phyloP scores from a whole-genome alignment of 2,329 filamentous ascomycete genomes.

The Claviceps fusiformis region DNA sequence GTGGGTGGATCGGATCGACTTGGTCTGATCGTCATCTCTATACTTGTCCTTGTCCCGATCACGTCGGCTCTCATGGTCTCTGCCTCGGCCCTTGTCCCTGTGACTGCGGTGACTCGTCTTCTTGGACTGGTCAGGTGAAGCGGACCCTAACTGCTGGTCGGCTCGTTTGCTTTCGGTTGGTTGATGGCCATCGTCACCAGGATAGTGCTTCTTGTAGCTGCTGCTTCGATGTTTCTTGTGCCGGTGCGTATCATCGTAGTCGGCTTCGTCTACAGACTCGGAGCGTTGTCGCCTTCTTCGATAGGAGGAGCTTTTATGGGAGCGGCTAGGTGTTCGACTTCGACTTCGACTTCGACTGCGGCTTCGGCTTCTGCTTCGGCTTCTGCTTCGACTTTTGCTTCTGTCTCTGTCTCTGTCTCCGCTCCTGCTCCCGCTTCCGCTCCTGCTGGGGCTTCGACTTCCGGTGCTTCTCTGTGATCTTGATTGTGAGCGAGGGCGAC shows the following conservation, averaged over 20 bases:
- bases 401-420: constrained; percentile 12
- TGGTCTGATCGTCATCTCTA: constrained; percentile 28
- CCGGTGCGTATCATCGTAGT: constrained; percentile 31
- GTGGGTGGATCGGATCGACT: constrained; percentile 27
- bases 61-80: constrained; percentile 27
- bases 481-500: constrained; percentile 18
- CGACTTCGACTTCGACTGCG: constrained; percentile 12
- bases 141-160: constrained; percentile 49
- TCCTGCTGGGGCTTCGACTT: constrained; percentile 14
- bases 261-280: constrained; percentile 33
- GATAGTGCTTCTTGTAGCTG: constrained; percentile 18
- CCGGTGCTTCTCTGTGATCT: constrained; percentile 21
- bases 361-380: constrained; percentile 9
- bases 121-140: constrained; percentile 46
- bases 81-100: constrained; percentile 42
- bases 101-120: constrained; percentile 47
- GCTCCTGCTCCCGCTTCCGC: constrained; percentile 10
- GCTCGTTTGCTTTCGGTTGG: constrained; percentile 28
- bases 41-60: constrained; percentile 33
- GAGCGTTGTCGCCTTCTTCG: constrained; percentile 44
- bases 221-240: constrained; percentile 37
- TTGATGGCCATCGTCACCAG: constrained; percentile 31
- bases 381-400: constrained; percentile 9
- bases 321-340: constrained; percentile 15
- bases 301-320: constrained; percentile 31